Percentiles rank a stretch among this genome's conserved stretches.
Conservation (phyloP, 495 filamentous ascomycete genomes). For the Hypoxylon rickii region DNA sequence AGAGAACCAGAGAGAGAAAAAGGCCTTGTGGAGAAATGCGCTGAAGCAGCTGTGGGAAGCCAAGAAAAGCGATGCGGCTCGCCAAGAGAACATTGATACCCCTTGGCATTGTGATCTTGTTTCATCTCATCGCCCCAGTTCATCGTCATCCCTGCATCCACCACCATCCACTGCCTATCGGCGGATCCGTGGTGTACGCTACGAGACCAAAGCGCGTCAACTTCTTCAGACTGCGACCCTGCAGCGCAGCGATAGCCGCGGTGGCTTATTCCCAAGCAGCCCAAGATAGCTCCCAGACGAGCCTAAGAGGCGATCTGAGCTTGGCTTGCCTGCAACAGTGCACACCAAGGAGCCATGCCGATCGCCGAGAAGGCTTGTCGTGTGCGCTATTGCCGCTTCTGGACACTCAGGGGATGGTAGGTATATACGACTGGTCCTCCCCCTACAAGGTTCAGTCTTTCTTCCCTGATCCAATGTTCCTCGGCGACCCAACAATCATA, state of each 20-base stretch:
- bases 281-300: constrained; percentile 1
- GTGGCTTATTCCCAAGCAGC: neutral
- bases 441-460: constrained; percentile 4
- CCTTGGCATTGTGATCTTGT: constrained; percentile 32
- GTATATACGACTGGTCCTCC: constrained; percentile 21
- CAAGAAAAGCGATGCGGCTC: constrained; percentile 18
- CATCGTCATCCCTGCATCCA: neutral
- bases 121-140: constrained; percentile 26
- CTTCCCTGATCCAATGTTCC: constrained; percentile 19
- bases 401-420: constrained; percentile 5
- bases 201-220: constrained; percentile 21
- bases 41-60: constrained; percentile 1
- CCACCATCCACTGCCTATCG: neutral
- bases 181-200: neutral
- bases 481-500: constrained; percentile 27
- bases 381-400: constrained; percentile 15
- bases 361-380: constrained; percentile 18
- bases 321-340: constrained; percentile 9
- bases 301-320: constrained; percentile 8
- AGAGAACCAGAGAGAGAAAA: neutral
- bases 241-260: neutral
- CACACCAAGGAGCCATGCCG: constrained; percentile 15
- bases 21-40: constrained; percentile 4
- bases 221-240: neutral
- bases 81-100: constrained; percentile 30